Conservation (phyloP, 495 filamentous ascomycete species). For the Annulohypoxylon moriforme region DNA sequence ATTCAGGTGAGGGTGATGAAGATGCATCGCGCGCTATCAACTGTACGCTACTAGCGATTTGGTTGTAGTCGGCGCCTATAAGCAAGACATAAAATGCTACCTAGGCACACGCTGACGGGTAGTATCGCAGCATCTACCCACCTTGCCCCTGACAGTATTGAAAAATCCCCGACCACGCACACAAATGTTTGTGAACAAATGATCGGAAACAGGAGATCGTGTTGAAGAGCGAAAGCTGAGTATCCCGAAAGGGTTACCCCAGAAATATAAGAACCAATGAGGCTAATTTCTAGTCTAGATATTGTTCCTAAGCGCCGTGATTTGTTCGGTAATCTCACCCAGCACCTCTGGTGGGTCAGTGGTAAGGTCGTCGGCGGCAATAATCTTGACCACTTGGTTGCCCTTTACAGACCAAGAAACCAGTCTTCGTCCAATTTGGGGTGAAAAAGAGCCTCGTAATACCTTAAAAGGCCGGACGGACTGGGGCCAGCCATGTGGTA, state of each 20-base stretch:
- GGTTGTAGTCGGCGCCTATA: constrained; percentile 38
- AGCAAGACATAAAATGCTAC: constrained; percentile 15
- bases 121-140: constrained; percentile 15
- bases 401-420: constrained; percentile 7
- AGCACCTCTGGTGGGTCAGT: constrained; percentile 28
- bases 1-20: background rate
- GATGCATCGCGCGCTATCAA: constrained; percentile 14
- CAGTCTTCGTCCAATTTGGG: background rate
- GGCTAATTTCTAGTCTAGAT: background rate
- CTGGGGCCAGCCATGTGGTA: constrained; percentile 3
- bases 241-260: constrained; percentile 15
- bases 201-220: constrained; percentile 16
- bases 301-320: constrained; percentile 39
- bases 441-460: background rate
- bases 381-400: constrained; percentile 15
- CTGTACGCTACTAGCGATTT: constrained; percentile 12
- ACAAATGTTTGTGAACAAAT: background rate
- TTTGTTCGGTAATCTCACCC: constrained; percentile 44
- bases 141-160: constrained; percentile 13
- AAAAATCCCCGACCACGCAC: constrained; percentile 1
- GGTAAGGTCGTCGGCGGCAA: constrained; percentile 36
- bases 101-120: constrained; percentile 18
- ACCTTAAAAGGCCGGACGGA: constrained; percentile 5
- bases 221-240: constrained; percentile 13
- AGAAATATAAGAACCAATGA: constrained; percentile 18